phyloP scores from a whole-genome alignment of 139 green algal species.

The Pseudopediastrum boryanum region DNA sequence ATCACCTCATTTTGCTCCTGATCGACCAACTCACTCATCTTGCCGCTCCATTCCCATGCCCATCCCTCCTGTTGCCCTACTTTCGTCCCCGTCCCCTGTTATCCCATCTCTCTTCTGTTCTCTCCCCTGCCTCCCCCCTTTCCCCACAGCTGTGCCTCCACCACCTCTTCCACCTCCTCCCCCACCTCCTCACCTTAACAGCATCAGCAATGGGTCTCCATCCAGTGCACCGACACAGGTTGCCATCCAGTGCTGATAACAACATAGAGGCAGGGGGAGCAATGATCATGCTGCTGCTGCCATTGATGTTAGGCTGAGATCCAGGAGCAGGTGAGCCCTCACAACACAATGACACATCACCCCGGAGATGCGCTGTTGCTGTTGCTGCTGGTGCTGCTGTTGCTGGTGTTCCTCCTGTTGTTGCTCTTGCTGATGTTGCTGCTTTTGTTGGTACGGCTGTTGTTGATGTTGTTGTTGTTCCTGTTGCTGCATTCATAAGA shows the following conservation, averaged over 20 bases:
- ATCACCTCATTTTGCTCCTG: too few relatives aligned
- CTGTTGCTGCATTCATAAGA: slow-evolving; percentile 30
- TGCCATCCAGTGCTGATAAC: slow-evolving; percentile 71
- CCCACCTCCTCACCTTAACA: slow-evolving; percentile 42
- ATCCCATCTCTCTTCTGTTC: too few relatives aligned
- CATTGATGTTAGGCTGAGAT: not conserved
- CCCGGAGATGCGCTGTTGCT: not conserved
- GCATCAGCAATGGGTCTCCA: slow-evolving; percentile 76
- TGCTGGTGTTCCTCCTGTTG: slow-evolving; percentile 4
- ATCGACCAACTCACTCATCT: too few relatives aligned
- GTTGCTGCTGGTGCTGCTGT: not conserved
- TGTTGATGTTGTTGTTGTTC: slow-evolving; percentile 12
- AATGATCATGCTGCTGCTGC: not conserved
- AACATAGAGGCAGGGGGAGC: slow-evolving; percentile 17
- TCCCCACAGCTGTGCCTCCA: too few relatives aligned
- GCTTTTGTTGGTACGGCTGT: not conserved
- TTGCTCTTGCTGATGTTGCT: not conserved
- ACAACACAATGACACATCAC: too few relatives aligned
- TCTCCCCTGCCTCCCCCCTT: too few relatives aligned
- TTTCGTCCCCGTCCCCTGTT: too few relatives aligned
- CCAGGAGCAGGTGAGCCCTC: too few relatives aligned
- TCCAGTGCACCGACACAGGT: slow-evolving; percentile 84
- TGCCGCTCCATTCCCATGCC: too few relatives aligned
- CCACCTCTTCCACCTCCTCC: too few relatives aligned
- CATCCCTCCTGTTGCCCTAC: too few relatives aligned